Base-by-base conservation (phyloP, 2,329 filamentous ascomycete genomes). In the Penicillium sp. region DNA sequence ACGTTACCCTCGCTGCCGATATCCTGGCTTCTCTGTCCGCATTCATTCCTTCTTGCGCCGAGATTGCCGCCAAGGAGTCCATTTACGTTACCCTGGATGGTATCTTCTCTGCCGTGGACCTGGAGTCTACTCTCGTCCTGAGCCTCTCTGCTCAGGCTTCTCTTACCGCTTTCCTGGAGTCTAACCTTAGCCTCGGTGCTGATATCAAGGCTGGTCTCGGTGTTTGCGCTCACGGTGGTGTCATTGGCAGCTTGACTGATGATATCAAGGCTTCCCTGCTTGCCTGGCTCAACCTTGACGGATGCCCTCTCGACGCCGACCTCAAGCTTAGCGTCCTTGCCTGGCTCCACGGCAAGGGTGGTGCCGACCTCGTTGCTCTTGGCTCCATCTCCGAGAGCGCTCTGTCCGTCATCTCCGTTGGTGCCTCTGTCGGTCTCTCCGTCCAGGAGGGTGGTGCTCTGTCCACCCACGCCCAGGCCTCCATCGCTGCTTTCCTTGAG, bases 71-170 rank as follows among this genome's bases (percentile, higher is more conserved):
- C 43, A 62, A 71, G 61, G 68, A 65, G 33, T 62, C 66, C n/a
- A 62, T 73, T 44, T 65, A 61, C 45, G 69, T 72, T 34, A 70
- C 64, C 36, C 27, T 72, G 17, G 68, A 72, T 13, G 70, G 70
- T 66, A 70, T 73, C 52, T 65, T 70, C 46, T 46, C 55, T 18
- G 47, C 64, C 15, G 44, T 63, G 42, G 60, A 65, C 15, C 57
- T 68, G 9, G 61, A 57, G 21, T 56, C 59, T n/a, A 60, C 61
- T 36, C 64, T 71, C 17, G 62, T 71, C 44, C 63, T 73, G 27
- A 67, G 60, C 49, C 55, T 57, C 26, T 61, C 61, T 23, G 60
- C 63, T 26, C 68, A 70, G 54, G 27, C 61, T 46, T 53, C 61
- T 36, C 65, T 73, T 17, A 33, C 56, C 27, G 54, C 64, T 41